Evolutionary conservation across 768 basidiomycete species (phyloP), one percentile per base, ranked within the genome.

Genomic region (Tricholoma bakamatsutake): DNA sequence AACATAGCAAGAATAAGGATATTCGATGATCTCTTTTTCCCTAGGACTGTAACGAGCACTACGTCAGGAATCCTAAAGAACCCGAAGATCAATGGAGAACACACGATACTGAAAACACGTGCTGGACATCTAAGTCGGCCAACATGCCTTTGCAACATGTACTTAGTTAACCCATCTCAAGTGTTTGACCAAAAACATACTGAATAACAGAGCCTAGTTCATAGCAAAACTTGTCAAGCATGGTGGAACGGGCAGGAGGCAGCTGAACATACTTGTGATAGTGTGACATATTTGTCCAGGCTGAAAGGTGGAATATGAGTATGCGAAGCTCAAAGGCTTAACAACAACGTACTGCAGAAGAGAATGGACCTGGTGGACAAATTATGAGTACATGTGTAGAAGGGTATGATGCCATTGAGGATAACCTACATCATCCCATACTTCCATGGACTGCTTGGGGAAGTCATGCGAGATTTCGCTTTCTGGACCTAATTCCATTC

Each of bases 11-110:
- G 84, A 84, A 5, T 75, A 69, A 0, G 71, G 69, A 58, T 85
- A 78, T 39, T 85, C 77, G 15, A 85, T 77, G n/a, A 87, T 83
- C 57, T 67, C 70, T 59, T 75, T 75, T 59, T 87, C 82, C 39
- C 74, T 68, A 0, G 76, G 65, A 4, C 77, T 78, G 49, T 2
- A 37, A 50, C 1, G 9, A 10, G n/a, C 10, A 24, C n/a, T n/a
- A n/a, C n/a, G n/a, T 35, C 49, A n/a, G 31, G 11, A 17, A 35
- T 11, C 21, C 5, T 17, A 11, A 12, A n/a, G 2, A 21, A 10
- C 3, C 34, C 13, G 24, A 35, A 45, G 42, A 24, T 10, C 8
- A 11, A n/a, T 13, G 17, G 49, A 10, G 21, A 17, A 27, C 28
- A 50, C 52, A 76, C 76, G 73, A 73, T 21, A 76, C 69, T 48